Base-by-base conservation (phyloP, 73 alveolate species). In the Uronychia binucleata region DNA sequence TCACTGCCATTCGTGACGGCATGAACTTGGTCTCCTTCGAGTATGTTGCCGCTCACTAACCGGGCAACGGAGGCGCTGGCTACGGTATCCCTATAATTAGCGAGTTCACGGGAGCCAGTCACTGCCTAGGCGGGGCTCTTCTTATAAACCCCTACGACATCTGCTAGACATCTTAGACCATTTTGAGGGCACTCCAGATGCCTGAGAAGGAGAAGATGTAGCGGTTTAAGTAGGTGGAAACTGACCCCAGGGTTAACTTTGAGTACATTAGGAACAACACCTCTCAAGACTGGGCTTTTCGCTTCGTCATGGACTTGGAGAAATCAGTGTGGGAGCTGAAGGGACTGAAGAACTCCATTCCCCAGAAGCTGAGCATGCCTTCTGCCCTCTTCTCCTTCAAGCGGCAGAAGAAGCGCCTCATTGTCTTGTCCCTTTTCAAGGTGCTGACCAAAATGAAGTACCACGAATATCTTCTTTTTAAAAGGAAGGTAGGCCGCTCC, bases 101-200 rank as follows among this genome's bases (percentile, higher is more conserved):
- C 31, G 90, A 83, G 77, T 83, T 83, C 31, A 82, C 90, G n/a
- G 90, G 90, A 19, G 90, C 90, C 25, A 77, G 84, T n/a, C 82
- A 74, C 28, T 75, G 79, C 67, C 77, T 83, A 58, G 90, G 82
- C 5, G 67, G 67, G 19, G 67, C 67, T 46, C 67, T 46, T 46
- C 67, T 46, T 46, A 19, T 46, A 5, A 46, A 46, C 19, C 67
- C 67, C 5, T 46, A 46, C 19, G 67, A 46, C 19, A 46, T 46
- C 67, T 11, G 19, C 67, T 19, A 46, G 19, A 19, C 19, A 11
- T 46, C 67, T 11, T 19, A 46, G 19, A 46, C 5, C 67, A 46
- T 46, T 46, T 19, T 46, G 5, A 46, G 19, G 19, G 67, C n/a
- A 19, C 19, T 46, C n/a, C 5, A 19, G 19, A 46, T 46, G 67